Base-by-base conservation (phyloP, 2,329 filamentous ascomycete genomes). In the Ophiostoma quercus region DNA sequence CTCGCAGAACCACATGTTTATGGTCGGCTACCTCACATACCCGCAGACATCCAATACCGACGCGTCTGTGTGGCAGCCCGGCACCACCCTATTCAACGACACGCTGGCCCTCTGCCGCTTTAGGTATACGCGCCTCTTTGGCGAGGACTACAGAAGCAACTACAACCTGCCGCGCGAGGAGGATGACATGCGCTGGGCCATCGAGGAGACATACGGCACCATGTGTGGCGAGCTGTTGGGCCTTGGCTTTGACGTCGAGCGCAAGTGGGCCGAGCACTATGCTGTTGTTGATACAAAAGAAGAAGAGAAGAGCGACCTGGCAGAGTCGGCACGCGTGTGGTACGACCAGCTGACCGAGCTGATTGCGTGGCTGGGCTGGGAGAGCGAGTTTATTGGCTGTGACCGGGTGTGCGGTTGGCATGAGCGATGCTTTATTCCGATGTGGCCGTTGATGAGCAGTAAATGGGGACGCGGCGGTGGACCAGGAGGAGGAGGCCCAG, bases 331-430 rank as follows among this genome's bases (percentile, higher is more conserved):
- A 4, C 16, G 9, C 6, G 57, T 25, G 14, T 81, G 80, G 78
- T 74, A 71, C n/a, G 69, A 76, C 6, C 74, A 77, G 19, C 71
- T 83, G 3, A 77, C 80, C 65, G 79, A 82, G 71, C 74, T 84
- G 12, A 79, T 80, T 74, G 82, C 83, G 1, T 85, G 83, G 82
- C 76, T 84, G 0, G 83, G 82, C 5, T 85, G 83, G 83, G 81
- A 80, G 47, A 80, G 81, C 37, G 79, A 83, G 74, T 83, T 80
- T 74, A 76, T 78, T 1, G 75, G 77, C 9, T 84, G 82, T 71
- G 72, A 77, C 2, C 74, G 77, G 39, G 77, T 77, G 57, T 84
- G 82, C 70, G 79, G 72, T 3, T 78, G 77, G 74, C 78, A 81
- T 70, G 80, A 84, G 73, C 77, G 79, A 14, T 84, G 83, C 73